These are phyloP conservation scores for Durio zibethinus DNA, from an alignment of 345 rosid genomes.

Conservation along the genomic window DNA sequence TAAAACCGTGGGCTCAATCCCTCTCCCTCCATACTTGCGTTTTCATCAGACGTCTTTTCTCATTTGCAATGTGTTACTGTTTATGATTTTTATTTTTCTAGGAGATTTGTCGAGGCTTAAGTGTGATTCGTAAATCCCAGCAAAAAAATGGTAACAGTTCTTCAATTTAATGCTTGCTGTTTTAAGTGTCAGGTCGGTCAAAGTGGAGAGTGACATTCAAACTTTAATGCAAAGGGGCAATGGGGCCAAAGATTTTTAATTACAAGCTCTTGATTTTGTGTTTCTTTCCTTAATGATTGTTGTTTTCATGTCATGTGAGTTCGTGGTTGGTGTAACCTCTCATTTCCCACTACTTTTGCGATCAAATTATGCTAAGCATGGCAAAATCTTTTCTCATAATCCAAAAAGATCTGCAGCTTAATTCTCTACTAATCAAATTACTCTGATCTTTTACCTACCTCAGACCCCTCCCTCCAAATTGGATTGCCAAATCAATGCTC, in stretches of 20 bases:
- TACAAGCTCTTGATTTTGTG: not conserved
- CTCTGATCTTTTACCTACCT: not conserved
- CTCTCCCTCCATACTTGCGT: not conserved
- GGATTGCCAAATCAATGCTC: not conserved
- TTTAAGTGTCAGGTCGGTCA: not conserved
- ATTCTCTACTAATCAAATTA: not conserved
- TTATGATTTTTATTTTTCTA: not conserved
- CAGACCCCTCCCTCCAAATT: not conserved
- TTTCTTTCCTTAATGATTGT: not conserved
- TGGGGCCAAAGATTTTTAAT: not conserved
- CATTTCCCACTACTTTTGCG: slow-evolving; percentile 4
- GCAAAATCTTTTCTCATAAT: not conserved
- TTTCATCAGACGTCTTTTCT: not conserved
- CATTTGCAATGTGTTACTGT: not conserved
- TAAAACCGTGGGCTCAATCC: not conserved
- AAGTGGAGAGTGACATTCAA: not conserved
- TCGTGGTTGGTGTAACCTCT: not conserved
- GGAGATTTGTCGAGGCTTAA: too few species aligned
- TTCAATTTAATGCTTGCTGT: not conserved
- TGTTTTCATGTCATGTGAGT: not conserved
- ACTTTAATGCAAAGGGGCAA: not conserved
- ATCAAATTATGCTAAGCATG: not conserved
- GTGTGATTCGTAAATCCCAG: not conserved
- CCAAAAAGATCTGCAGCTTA: not conserved
- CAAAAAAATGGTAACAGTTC: not conserved